These are phyloP conservation scores for Zanthoxylum bungeanum DNA, from an alignment of 345 rosid genomes.

Conservation along the genomic window DNA sequence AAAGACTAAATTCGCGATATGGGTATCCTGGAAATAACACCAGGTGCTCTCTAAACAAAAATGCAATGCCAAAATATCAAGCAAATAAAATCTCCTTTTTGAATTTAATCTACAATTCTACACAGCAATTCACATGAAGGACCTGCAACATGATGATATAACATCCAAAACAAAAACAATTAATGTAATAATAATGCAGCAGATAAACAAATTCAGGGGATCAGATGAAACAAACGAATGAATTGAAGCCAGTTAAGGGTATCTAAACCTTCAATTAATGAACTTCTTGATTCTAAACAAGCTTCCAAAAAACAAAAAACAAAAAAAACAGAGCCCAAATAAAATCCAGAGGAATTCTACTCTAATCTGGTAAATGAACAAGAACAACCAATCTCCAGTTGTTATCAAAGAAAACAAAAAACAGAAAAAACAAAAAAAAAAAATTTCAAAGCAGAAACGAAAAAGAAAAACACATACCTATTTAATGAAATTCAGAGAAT, in stretches of 20 bases:
- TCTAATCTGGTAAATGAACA: conserved; percentile 13
- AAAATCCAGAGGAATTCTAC: conserved; percentile 7
- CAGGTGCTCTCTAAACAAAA: not conserved
- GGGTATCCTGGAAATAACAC: not conserved
- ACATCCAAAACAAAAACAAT: not conserved
- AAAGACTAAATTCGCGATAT: not conserved
- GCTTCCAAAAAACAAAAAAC: conserved; percentile 6
- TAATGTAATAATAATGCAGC: not conserved
- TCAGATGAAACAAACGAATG: not conserved
- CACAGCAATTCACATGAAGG: conserved; percentile 3
- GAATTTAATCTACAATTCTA: not conserved
- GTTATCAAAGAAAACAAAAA: not conserved
- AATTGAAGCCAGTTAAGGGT: not conserved
- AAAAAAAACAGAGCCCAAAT: conserved; percentile 8
- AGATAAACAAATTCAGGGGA: not conserved
- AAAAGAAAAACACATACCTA: not conserved
- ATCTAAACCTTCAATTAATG: conserved; percentile 23
- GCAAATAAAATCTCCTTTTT: conserved; percentile 6
- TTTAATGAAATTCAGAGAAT: not conserved
- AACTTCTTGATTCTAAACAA: conserved; percentile 5
- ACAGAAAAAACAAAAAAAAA: not conserved
- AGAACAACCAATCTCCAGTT: conserved; percentile 17
- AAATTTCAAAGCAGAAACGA: conserved; percentile 1
- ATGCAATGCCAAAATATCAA: conserved; percentile 3
- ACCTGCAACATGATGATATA: conserved; percentile 1